phyloP scores from a whole-genome alignment of 345 rosid species.

The Eucalyptus pauciflora region DNA sequence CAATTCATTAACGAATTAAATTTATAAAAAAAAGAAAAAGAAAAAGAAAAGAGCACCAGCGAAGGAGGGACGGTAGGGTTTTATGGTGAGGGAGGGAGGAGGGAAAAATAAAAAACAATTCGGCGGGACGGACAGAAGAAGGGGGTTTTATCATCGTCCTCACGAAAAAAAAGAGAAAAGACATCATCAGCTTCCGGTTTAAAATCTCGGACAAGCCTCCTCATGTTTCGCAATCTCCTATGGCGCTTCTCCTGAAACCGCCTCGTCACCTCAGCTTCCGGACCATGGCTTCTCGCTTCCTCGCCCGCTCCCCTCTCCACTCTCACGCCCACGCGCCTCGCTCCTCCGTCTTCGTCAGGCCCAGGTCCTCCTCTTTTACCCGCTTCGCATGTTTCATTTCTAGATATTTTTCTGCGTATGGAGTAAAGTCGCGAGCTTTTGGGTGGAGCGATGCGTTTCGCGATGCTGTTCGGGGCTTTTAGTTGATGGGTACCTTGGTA shows the following conservation, averaged over 20 bases:
- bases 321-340: conserved; percentile 5
- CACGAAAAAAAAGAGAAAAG: background rate
- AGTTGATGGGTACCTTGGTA: background rate
- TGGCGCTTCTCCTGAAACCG: conserved; percentile 26
- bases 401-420: background rate
- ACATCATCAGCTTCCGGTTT: background rate
- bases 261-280: conserved; percentile 22
- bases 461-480: background rate
- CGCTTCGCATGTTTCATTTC: background rate
- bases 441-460: background rate
- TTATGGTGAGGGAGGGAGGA: background rate
- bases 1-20: background rate
- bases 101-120: background rate
- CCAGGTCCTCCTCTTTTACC: conserved; percentile 26
- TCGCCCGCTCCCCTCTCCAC: conserved; percentile 1
- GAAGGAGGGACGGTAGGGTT: background rate
- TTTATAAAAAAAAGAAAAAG: background rate
- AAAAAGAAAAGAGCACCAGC: background rate
- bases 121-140: background rate
- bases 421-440: background rate
- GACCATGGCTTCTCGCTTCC: conserved; percentile 37
- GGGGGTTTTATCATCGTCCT: background rate
- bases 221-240: background rate
- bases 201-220: background rate
- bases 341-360: conserved; percentile 16